These are phyloP conservation scores for Pleurotus sapidus DNA, from an alignment of 768 basidiomycete species.

Conservation along the genomic window DNA sequence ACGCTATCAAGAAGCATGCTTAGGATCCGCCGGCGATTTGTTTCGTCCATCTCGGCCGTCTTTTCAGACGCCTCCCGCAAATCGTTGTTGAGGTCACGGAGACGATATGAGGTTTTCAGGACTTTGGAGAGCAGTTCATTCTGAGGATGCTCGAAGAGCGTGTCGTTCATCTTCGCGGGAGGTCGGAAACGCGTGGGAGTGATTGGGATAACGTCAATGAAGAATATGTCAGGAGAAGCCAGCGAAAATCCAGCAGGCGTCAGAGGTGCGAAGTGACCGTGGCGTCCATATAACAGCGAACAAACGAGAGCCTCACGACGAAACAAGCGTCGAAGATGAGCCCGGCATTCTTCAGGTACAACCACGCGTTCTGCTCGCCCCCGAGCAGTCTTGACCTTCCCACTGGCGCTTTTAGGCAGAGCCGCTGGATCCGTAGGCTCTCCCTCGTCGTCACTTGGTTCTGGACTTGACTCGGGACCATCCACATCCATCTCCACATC, in stretches of 20 bases:
- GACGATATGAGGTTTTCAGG: conserved; percentile 73
- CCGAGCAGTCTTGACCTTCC: conserved; percentile 69
- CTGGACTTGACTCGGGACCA: conserved; percentile 34
- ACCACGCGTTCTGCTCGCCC: conserved; percentile 91
- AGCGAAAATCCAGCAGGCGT: conserved; percentile 57
- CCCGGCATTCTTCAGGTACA: conserved; percentile 89
- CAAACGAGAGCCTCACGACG: conserved; percentile 79
- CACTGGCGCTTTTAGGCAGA: conserved; percentile 74
- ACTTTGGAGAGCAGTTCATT: conserved; percentile 86
- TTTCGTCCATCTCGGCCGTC: conserved; percentile 47
- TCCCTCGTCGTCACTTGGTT: conserved; percentile 44
- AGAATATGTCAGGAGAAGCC: conserved; percentile 94
- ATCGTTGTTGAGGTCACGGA: conserved; percentile 73
- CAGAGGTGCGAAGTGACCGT: conserved; percentile 76
- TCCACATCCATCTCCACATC: conserved; percentile 43
- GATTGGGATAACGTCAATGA: conserved; percentile 89
- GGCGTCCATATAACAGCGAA: conserved; percentile 86
- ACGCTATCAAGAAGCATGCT: conserved; percentile 73
- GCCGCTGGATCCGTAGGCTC: conserved; percentile 44
- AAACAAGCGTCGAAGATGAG: conserved; percentile 89
- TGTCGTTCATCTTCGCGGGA: conserved; percentile 87
- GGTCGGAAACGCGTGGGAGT: conserved; percentile 96
- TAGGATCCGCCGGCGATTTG: conserved; percentile 53
- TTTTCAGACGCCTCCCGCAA: conserved; percentile 64
- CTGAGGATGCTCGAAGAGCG: conserved; percentile 93